These are phyloP conservation scores for Striga hermonthica DNA, from an alignment of 305 asterid genomes.

Conservation along the genomic window DNA sequence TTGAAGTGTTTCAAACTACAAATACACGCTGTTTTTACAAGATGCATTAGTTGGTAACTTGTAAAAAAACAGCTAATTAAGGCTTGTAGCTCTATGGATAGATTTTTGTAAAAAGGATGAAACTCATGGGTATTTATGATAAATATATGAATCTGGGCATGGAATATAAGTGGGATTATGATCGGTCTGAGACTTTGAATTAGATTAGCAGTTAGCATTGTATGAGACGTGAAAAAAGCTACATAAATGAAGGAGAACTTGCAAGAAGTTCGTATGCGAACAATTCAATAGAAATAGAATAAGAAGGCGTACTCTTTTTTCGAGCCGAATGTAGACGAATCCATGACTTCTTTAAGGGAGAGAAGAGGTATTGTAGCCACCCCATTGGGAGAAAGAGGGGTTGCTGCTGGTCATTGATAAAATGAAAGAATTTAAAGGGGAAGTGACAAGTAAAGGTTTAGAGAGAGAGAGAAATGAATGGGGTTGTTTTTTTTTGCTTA, in stretches of 20 bases:
- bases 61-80: background rate
- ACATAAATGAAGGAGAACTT: background rate
- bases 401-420: conserved; percentile 45
- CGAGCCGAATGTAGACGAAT: conserved; percentile 69
- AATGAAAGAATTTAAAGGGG: conserved; percentile 34
- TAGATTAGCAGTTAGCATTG: background rate
- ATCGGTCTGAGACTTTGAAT: conserved; percentile 4
- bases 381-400: conserved; percentile 66
- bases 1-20: too few species aligned
- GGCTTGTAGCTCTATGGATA: background rate
- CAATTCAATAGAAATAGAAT: background rate
- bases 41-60: background rate
- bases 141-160: background rate
- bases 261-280: too few species aligned
- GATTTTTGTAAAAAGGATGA: background rate
- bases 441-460: conserved; percentile 26
- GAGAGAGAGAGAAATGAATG: conserved; percentile 46
- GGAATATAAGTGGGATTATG: conserved; percentile 9
- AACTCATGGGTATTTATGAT: background rate
- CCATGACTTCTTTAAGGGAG: conserved; percentile 87
- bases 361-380: conserved; percentile 88
- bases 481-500: conserved; percentile 60
- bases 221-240: background rate
- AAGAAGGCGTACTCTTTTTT: conserved; percentile 54
- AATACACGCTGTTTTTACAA: too few species aligned